Conservation (phyloP, 345 rosid species). For the Hirschfeldia incana region DNA sequence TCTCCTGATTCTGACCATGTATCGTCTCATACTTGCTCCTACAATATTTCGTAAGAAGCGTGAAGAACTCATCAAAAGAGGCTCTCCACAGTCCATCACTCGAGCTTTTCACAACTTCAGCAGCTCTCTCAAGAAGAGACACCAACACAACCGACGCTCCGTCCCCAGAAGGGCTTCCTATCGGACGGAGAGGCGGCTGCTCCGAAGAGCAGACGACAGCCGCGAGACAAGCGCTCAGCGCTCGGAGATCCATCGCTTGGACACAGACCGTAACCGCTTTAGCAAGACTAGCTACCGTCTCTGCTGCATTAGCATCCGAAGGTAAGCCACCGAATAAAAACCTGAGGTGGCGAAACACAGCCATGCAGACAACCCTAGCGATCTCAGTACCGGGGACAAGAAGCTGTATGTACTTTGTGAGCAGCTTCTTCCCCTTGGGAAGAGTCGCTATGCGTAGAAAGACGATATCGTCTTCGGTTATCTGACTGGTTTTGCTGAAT, state of each 20-base stretch:
- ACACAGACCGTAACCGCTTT: slow-evolving; percentile 66
- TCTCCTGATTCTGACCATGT: slow-evolving; percentile 47
- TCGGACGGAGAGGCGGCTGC: slow-evolving; percentile 95
- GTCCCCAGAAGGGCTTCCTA: slow-evolving; percentile 86
- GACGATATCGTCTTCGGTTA: slow-evolving; percentile 76
- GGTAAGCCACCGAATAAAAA: slow-evolving; percentile 79
- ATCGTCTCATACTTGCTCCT: slow-evolving; percentile 82
- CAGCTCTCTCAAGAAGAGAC: slow-evolving; percentile 87
- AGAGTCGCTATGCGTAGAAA: slow-evolving; percentile 73
- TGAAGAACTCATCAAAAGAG: slow-evolving; percentile 86
- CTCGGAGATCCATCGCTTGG: slow-evolving; percentile 77
- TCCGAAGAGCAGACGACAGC: slow-evolving; percentile 97
- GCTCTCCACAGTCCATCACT: slow-evolving; percentile 89
- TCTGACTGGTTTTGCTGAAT: slow-evolving; percentile 59
- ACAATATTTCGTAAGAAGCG: slow-evolving; percentile 88
- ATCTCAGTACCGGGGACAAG: slow-evolving; percentile 84
- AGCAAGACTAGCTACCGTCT: slow-evolving; percentile 63
- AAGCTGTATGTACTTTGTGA: slow-evolving; percentile 69
- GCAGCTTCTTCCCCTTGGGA: slow-evolving; percentile 81
- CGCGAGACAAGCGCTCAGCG: slow-evolving; percentile 90
- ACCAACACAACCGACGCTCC: slow-evolving; percentile 78
- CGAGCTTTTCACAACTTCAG: slow-evolving; percentile 54
- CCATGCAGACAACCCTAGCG: slow-evolving; percentile 84
- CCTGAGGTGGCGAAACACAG: slow-evolving; percentile 89
- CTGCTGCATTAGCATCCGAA: slow-evolving; percentile 61